Conservation (phyloP, 2,329 filamentous ascomycete species). For the Exophiala viscosa region DNA sequence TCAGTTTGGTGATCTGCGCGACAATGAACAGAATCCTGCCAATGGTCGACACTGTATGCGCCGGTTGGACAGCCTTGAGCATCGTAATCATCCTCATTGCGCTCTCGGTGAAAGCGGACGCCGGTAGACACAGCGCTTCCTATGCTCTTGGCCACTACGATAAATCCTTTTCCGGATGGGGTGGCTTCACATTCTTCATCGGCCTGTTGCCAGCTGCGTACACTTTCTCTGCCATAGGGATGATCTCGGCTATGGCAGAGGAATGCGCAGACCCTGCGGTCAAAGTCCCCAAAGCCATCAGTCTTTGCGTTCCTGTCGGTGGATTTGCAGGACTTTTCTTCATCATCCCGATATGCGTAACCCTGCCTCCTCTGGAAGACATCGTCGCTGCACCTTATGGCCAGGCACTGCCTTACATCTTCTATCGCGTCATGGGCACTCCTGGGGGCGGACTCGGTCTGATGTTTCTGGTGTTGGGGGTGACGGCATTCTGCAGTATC, state of each 20-base stretch:
- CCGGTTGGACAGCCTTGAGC: constrained; percentile 53
- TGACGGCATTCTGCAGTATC: constrained; percentile 54
- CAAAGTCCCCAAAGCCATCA: constrained; percentile 52
- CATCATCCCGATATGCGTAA: constrained; percentile 52
- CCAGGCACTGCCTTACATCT: constrained; percentile 52
- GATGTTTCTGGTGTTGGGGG: constrained; percentile 48
- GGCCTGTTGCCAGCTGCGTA: constrained; percentile 58
- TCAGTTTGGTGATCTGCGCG: constrained; percentile 63
- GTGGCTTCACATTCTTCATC: constrained; percentile 60
- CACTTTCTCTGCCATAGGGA: constrained; percentile 58
- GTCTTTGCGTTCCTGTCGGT: constrained; percentile 51
- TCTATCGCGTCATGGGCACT: constrained; percentile 48
- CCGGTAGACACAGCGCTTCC: constrained; percentile 50
- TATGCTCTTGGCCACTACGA: constrained; percentile 58
- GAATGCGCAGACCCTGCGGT: constrained; percentile 53
- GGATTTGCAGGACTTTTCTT: constrained; percentile 55
- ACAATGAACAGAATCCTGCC: constrained; percentile 67
- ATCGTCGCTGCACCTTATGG: constrained; percentile 44
- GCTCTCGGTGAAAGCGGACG: constrained; percentile 53
- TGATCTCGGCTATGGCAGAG: constrained; percentile 62
- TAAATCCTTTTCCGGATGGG: constrained; percentile 55
- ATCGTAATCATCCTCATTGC: constrained; percentile 58
- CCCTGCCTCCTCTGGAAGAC: constrained; percentile 46
- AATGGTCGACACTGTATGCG: constrained; percentile 57
- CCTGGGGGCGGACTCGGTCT: constrained; percentile 48